These are phyloP conservation scores for Trichophyton rubrum DNA, from an alignment of 2,329 filamentous ascomycete genomes.

Conservation along the genomic window DNA sequence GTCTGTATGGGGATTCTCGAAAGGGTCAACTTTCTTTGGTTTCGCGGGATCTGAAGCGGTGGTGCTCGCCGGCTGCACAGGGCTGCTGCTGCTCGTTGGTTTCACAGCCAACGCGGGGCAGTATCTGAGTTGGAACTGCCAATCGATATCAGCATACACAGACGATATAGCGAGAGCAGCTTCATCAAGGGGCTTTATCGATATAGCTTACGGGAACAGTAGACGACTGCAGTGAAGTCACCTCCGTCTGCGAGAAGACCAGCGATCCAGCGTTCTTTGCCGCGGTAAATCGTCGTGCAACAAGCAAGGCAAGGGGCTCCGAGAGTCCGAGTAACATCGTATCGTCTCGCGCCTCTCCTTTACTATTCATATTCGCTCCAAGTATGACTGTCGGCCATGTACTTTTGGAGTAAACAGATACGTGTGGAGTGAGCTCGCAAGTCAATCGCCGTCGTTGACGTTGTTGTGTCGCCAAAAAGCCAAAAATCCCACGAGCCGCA, in stretches of 20 bases:
- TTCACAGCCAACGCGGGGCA: conserved; percentile 38
- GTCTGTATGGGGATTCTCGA: conserved; percentile 31
- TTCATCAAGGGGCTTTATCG: not conserved
- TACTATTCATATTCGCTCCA: not conserved
- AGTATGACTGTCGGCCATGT: not conserved
- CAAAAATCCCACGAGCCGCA: not conserved
- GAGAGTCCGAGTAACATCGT: conserved; percentile 27
- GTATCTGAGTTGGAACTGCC: conserved; percentile 37
- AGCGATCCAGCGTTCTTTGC: conserved; percentile 28
- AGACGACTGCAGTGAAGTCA: conserved; percentile 24
- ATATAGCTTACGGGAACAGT: conserved; percentile 24
- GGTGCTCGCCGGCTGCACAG: conserved; percentile 11
- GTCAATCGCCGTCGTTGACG: not conserved
- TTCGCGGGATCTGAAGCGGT: conserved; percentile 2
- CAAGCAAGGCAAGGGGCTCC: conserved; percentile 26
- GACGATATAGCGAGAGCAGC: not conserved
- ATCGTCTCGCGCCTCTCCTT: not conserved
- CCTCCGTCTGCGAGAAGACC: conserved; percentile 30
- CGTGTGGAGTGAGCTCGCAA: not conserved
- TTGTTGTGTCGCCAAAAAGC: not conserved
- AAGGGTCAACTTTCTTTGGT: conserved; percentile 31
- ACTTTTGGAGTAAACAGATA: too few relatives aligned
- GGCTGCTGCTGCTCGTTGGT: conserved; percentile 17
- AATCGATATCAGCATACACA: not conserved
- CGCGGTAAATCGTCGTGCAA: conserved; percentile 24